Evolutionary conservation across 2,329 filamentous ascomycete species (phyloP).

Genomic region (Juglanconis sp.): DNA sequence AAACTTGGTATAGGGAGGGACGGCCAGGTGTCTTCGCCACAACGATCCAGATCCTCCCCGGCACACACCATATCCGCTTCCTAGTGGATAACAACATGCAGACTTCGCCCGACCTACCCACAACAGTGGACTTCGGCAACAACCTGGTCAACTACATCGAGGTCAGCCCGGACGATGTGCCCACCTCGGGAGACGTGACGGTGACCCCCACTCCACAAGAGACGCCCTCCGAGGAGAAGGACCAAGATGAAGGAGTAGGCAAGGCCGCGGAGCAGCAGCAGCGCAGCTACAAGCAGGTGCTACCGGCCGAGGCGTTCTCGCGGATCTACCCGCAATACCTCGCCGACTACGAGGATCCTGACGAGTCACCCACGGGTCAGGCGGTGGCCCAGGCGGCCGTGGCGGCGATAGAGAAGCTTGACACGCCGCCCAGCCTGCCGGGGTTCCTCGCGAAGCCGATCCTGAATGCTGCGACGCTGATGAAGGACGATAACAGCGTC

Average conservation of each 20-base stretch:
- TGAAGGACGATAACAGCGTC: slow-evolving; percentile 98
- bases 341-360: slow-evolving; percentile 78
- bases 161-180: slow-evolving; percentile 72
- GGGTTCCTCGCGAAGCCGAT: slow-evolving; percentile 94
- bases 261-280: slow-evolving; percentile 41
- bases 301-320: slow-evolving; percentile 61
- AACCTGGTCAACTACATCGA: slow-evolving; percentile 98
- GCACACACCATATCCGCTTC: slow-evolving; percentile 96
- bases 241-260: slow-evolving; percentile 21
- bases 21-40: slow-evolving; percentile 67
- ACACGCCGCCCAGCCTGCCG: slow-evolving; percentile 79
- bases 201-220: slow-evolving; percentile 26
- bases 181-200: slow-evolving; percentile 30
- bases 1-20: slow-evolving; percentile 40
- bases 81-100: slow-evolving; percentile 92
- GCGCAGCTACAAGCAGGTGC: slow-evolving; percentile 54
- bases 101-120: slow-evolving; percentile 81
- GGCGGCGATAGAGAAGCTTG: slow-evolving; percentile 72
- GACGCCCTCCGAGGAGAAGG: slow-evolving; percentile 26
- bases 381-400: slow-evolving; percentile 73
- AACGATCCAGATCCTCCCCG: slow-evolving; percentile 78
- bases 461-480: slow-evolving; percentile 81
- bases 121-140: slow-evolving; percentile 96
- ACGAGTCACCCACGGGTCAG: slow-evolving; percentile 72
- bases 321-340: slow-evolving; percentile 79